Base-by-base conservation (phyloP, 129 eudicot species). In the Apium graveolens region DNA sequence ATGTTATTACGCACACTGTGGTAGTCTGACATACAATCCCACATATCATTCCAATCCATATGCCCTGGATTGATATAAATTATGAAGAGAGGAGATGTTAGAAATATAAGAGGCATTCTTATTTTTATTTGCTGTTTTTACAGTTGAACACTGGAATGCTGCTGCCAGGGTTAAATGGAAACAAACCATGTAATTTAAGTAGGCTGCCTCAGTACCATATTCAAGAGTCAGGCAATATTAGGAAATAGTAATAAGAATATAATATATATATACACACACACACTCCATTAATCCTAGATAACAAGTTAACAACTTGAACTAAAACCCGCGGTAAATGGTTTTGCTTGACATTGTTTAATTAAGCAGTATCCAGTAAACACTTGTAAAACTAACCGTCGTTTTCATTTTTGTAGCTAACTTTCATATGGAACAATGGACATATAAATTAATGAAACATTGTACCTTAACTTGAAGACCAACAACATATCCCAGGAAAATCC, bases 1-100 rank as follows among this genome's bases (percentile, higher is more conserved):
- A 86, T 70, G 89, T 72, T 84, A 91, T 53, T 82, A 77, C 78
- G 29, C 80, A 35, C 0, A 91, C 82, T 2, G 87, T 80, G 45
- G 82, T 46, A 0, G 92, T 63, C 79, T 91, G 89, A 63, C 82
- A 45, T 26, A 82, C 85, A 55, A 88, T 80, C 43, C 93, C 96
- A 62, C 82, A 70, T 18, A 91, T 83, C 96, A 91, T 91, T 85
- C 96, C 96, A 24, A 88, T 80, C 93, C 96, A 91, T 80, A 91
- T 80, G 17, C 96, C 96, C 96, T 91, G 57, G n/a, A n/a, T n/a
- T n/a, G n/a, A n/a, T n/a, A n/a, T n/a, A n/a, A n/a, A n/a, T n/a
- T n/a, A n/a, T n/a, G n/a, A n/a, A n/a, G n/a, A 66, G 9, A n/a
- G 13, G 65, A 57, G 29, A 65, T 14, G 31, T 13, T 29, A 31